A percentile compares a stretch with the other conserved stretches of the same genome.
Conservation (phyloP, 306 rosid species). For the Glycyrrhiza uralensis region DNA sequence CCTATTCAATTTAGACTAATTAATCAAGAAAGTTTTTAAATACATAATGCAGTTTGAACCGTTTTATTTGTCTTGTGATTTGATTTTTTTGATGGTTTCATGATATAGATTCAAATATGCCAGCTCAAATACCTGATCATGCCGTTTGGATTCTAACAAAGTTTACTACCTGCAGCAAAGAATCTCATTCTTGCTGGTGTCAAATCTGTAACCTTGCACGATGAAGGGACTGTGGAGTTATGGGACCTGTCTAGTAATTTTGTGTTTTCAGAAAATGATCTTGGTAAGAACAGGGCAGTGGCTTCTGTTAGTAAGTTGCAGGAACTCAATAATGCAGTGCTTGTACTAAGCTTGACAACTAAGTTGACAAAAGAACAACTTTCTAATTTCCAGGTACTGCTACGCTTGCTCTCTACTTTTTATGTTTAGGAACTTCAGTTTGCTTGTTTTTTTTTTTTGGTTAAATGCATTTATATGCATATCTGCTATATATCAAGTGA, state of each 20-base stretch:
- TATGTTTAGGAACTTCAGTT: neutral
- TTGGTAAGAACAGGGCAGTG: slow-evolving; percentile 82
- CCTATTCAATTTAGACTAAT: neutral
- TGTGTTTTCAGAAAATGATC: slow-evolving; percentile 67
- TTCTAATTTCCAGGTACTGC: slow-evolving; percentile 68
- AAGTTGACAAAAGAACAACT: slow-evolving; percentile 64
- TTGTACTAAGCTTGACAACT: slow-evolving; percentile 55
- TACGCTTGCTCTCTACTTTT: neutral
- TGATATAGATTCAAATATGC: neutral
- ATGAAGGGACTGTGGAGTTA: slow-evolving; percentile 74
- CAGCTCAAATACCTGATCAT: neutral
- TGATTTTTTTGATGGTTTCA: neutral
- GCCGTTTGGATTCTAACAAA: neutral
- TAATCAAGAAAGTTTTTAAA: neutral
- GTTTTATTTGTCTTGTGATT: neutral
- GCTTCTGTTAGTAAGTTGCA: slow-evolving; percentile 81
- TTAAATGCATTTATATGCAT: neutral
- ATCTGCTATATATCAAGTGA: neutral
- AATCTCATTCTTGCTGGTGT: slow-evolving; percentile 95
- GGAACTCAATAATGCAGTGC: slow-evolving; percentile 86
- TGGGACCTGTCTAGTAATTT: slow-evolving; percentile 89
- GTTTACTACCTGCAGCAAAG: slow-evolving; percentile 60
- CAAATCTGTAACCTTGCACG: slow-evolving; percentile 89
- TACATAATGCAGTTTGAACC: neutral
- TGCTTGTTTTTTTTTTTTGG: too few relatives aligned